Evolutionary conservation across 208 protist species (phyloP).

Genomic region (Leishmania amazonensis): DNA sequence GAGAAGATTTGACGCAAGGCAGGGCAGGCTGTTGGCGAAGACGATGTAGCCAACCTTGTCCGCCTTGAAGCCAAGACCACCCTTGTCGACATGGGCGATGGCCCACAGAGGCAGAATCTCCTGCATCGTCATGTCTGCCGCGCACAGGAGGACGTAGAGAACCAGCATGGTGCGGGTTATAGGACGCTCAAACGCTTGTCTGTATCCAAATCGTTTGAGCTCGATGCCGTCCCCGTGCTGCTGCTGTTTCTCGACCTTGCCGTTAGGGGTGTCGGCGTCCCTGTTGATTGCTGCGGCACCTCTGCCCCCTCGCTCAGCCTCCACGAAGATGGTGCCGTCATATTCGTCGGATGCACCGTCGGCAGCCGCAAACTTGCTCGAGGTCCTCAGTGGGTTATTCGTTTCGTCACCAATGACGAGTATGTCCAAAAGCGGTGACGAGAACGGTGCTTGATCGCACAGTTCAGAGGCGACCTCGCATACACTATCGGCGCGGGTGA

Average conservation of each 20-base stretch:
- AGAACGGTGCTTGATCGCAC: too few species aligned
- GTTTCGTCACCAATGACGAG: too few species aligned
- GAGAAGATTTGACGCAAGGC: conserved; percentile 45
- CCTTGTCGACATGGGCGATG: conserved; percentile 42
- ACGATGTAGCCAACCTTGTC: conserved; percentile 51
- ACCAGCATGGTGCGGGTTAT: conserved; percentile 49
- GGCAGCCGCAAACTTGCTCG: too few species aligned
- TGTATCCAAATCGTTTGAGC: conserved; percentile 52
- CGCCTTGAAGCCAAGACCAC: conserved; percentile 42
- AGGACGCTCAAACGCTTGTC: conserved; percentile 34
- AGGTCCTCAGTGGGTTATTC: not conserved
- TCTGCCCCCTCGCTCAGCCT: not conserved
- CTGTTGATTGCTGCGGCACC: not conserved
- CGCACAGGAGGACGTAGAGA: conserved; percentile 58
- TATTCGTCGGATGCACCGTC: not conserved
- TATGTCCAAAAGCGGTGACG: not conserved
- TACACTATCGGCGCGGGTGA: not conserved
- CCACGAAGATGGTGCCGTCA: not conserved
- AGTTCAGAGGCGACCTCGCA: too few species aligned
- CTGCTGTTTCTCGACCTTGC: not conserved
- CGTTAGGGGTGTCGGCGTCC: too few species aligned
- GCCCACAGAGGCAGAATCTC: conserved; percentile 62
- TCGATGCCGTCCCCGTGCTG: not conserved
- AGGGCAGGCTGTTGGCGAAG: conserved; percentile 46
- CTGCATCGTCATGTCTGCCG: conserved; percentile 39